Percentiles rank a stretch among this genome's conserved stretches.
Evolutionary conservation across 495 filamentous ascomycete genomes (phyloP).

Genomic region (Podospora anserina): DNA sequence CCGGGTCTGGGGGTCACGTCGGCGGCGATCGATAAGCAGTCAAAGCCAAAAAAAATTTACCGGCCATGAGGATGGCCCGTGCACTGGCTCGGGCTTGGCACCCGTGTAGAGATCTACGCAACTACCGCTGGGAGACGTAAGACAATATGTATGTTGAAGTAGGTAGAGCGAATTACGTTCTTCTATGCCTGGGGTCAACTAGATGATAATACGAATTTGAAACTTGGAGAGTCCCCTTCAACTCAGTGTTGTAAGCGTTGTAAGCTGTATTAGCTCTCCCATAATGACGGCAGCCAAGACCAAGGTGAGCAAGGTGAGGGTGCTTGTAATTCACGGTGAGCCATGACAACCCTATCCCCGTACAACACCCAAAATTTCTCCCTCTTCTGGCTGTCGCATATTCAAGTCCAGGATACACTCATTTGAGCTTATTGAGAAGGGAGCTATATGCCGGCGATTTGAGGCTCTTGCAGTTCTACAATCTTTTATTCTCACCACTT

Average conservation of each 20-base stretch:
- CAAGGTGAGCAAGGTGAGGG: not conserved
- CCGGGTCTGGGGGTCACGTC: constrained; percentile 17
- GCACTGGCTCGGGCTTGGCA: constrained; percentile 14
- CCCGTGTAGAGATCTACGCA: not conserved
- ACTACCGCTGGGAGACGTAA: not conserved
- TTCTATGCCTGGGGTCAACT: too few species aligned
- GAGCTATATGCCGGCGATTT: not conserved
- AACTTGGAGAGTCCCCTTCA: not conserved
- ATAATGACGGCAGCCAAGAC: constrained; percentile 4
- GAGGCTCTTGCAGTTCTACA: not conserved
- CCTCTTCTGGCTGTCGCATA: not conserved
- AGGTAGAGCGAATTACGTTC: too few species aligned
- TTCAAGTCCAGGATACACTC: not conserved
- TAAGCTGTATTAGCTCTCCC: not conserved
- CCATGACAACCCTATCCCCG: constrained; percentile 2
- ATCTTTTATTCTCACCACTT: not conserved
- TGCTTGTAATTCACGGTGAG: constrained; percentile 12
- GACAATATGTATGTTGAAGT: not conserved
- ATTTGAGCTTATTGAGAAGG: not conserved
- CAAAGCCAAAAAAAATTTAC: constrained; percentile 32
- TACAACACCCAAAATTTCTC: constrained; percentile 6
- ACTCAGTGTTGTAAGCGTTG: not conserved
- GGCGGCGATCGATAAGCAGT: constrained; percentile 21
- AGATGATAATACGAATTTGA: too few species aligned
- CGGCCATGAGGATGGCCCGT: constrained; percentile 21